Percentiles rank a stretch among this genome's conserved stretches.
These are phyloP conservation scores for Russula lepida DNA, from an alignment of 768 basidiomycete genomes.

Conservation along the genomic window DNA sequence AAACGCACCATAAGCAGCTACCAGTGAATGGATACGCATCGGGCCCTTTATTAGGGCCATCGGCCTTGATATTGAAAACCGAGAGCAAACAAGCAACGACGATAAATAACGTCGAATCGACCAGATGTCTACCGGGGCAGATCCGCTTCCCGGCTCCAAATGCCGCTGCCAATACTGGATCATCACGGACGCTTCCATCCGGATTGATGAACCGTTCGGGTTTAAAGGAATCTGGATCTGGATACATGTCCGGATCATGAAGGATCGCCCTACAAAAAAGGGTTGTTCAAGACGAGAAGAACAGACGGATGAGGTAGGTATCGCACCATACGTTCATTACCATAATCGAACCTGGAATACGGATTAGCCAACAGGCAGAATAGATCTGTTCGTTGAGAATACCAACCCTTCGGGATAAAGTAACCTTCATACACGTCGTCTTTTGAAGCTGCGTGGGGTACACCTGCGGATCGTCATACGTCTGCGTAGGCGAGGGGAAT, in stretches of 20 bases:
- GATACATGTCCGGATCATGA: conserved; percentile 20
- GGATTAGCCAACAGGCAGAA: neutral
- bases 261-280: conserved; percentile 20
- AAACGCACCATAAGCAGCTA: neutral
- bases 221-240: conserved; percentile 22
- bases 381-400: neutral
- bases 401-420: conserved; percentile 24
- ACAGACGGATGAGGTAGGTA: neutral
- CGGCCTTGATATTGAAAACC: neutral
- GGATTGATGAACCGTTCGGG: conserved; percentile 21
- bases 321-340: neutral
- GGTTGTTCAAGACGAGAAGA: neutral
- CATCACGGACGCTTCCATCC: conserved; percentile 5
- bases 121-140: conserved; percentile 17
- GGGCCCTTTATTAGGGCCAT: neutral
- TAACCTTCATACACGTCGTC: conserved; percentile 26
- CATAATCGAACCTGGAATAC: neutral
- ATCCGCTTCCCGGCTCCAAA: conserved; percentile 13
- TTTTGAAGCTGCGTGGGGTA: conserved; percentile 21
- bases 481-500: no score
- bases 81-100: conserved; percentile 4
- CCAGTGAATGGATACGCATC: neutral
- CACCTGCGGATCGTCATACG: neutral
- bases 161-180: neutral
- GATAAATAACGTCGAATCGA: conserved; percentile 3